Evolutionary conservation across 2,329 filamentous ascomycete species (phyloP).

Genomic region (Chalaropsis ovoidea): DNA sequence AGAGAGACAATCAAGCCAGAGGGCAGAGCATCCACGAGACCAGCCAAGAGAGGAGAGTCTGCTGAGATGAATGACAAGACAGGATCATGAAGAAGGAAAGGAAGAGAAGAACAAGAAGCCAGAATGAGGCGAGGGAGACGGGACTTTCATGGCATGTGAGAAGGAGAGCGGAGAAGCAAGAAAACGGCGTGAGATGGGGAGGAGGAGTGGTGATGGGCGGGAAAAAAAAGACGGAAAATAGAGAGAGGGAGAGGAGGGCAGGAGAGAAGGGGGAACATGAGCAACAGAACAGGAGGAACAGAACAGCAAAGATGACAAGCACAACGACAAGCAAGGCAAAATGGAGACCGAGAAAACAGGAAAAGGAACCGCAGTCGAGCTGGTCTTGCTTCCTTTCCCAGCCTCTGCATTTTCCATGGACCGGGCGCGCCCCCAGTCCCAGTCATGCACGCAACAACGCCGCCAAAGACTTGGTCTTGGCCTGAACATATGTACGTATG

Average conservation of each 20-base stretch:
- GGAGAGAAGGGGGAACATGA: neutral
- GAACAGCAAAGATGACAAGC: too few species aligned
- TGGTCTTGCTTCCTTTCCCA: conserved; percentile 13
- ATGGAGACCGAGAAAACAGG: conserved; percentile 13
- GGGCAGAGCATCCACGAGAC: neutral
- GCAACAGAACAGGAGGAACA: neutral
- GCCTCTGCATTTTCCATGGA: conserved; percentile 1
- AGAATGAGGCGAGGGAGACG: neutral
- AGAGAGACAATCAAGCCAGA: neutral
- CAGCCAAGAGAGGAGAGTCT: neutral
- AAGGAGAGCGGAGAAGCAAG: neutral
- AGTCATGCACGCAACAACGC: conserved; percentile 3
- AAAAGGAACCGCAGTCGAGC: neutral
- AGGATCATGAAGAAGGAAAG: neutral
- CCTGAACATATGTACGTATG: neutral
- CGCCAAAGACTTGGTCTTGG: conserved; percentile 5
- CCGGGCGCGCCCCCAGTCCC: neutral
- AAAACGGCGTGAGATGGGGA: neutral
- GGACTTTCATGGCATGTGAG: neutral
- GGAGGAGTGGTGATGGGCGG: neutral
- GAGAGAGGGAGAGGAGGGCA: neutral
- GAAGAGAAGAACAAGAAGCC: neutral
- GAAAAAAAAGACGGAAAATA: neutral
- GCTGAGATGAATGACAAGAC: neutral
- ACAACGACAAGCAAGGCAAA: neutral